These are phyloP conservation scores for Calonectria multiphialidica DNA, from an alignment of 2,329 filamentous ascomycete genomes.

Conservation along the genomic window DNA sequence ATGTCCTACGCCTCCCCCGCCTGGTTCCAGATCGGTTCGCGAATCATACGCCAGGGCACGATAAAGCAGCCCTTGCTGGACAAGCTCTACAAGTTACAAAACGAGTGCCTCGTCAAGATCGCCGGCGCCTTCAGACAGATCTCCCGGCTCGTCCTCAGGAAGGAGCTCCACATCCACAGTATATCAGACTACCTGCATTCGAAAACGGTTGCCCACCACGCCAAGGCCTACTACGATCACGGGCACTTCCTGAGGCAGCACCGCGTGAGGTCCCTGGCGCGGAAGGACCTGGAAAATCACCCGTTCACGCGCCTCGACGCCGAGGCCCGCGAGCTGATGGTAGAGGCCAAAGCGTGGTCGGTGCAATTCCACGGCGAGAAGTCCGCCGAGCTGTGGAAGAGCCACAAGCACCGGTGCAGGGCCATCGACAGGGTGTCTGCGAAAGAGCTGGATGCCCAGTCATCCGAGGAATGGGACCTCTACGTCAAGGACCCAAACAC, in stretches of 20 bases:
- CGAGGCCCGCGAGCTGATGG: too few relatives aligned
- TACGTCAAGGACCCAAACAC: background rate
- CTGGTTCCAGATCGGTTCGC: background rate
- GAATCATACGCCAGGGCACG: background rate
- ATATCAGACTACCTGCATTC: background rate
- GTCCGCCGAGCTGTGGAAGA: background rate
- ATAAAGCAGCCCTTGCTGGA: background rate
- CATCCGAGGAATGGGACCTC: background rate
- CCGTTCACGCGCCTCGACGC: background rate
- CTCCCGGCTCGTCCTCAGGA: background rate
- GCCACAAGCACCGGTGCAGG: background rate
- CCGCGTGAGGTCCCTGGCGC: background rate
- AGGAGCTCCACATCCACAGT: background rate
- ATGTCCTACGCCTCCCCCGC: background rate
- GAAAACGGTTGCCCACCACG: background rate
- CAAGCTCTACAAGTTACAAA: background rate
- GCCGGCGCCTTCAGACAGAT: background rate
- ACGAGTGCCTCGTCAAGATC: background rate
- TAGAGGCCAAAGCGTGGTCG: too few relatives aligned
- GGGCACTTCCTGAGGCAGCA: too few relatives aligned
- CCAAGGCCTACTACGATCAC: background rate
- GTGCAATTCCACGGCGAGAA: too few relatives aligned
- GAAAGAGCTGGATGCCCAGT: background rate
- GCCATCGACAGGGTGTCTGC: background rate
- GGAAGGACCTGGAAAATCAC: background rate